Evolutionary conservation across 495 filamentous ascomycete species (phyloP).

Genomic region (Trichoderma erinaceum): DNA sequence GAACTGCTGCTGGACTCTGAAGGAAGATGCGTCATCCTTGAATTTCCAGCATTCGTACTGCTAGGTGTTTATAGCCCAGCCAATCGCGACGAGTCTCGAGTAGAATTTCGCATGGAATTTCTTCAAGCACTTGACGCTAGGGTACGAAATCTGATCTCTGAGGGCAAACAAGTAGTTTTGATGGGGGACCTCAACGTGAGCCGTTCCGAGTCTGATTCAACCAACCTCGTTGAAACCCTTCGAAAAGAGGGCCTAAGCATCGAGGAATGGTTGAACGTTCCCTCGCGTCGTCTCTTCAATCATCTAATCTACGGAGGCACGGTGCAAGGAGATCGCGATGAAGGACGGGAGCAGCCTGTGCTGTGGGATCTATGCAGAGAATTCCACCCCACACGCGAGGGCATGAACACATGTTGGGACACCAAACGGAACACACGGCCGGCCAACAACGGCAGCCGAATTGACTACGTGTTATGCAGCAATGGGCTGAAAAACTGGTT

Average conservation of each 20-base stretch:
- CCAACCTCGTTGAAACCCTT: slow-evolving; percentile 60
- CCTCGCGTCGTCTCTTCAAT: slow-evolving; percentile 78
- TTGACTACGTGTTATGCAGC: slow-evolving; percentile 88
- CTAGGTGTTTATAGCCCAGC: slow-evolving; percentile 89
- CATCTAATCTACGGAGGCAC: slow-evolving; percentile 68
- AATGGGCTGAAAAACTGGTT: slow-evolving; percentile 80
- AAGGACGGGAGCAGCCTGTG: slow-evolving; percentile 64
- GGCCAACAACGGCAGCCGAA: slow-evolving; percentile 83
- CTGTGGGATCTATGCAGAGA: slow-evolving; percentile 82
- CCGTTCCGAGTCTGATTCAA: slow-evolving; percentile 64
- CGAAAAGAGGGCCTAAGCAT: slow-evolving; percentile 60
- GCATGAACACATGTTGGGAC: slow-evolving; percentile 98
- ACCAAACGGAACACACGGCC: slow-evolving; percentile 80
- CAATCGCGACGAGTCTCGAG: slow-evolving; percentile 74
- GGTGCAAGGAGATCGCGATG: slow-evolving; percentile 63
- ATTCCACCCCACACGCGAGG: slow-evolving; percentile 69
- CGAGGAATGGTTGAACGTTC: slow-evolving; percentile 56
- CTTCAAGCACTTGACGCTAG: slow-evolving; percentile 72
- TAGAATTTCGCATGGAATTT: slow-evolving; percentile 76
- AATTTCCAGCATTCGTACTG: slow-evolving; percentile 92
- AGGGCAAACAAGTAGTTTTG: slow-evolving; percentile 76
- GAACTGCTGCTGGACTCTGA: slow-evolving; percentile 75
- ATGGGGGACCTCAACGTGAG: slow-evolving; percentile 90
- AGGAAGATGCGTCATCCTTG: slow-evolving; percentile 85
- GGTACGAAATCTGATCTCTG: slow-evolving; percentile 72